phyloP scores from a whole-genome alignment of 2,329 filamentous ascomycete species.

The Ceratocystis papillata region DNA sequence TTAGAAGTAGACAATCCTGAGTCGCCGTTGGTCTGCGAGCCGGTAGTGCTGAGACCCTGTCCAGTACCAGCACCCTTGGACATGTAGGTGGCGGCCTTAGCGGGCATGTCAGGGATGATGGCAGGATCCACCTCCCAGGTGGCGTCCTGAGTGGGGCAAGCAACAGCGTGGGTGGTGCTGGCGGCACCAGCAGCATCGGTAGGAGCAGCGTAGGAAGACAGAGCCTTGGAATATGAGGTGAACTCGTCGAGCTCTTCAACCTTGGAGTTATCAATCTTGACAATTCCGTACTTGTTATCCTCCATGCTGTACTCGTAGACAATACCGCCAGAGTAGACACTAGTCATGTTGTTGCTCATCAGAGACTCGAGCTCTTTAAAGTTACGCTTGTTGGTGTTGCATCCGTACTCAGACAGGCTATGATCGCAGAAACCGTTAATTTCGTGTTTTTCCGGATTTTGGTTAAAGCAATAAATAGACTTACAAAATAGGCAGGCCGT shows the following conservation, averaged over 20 bases:
- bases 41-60: slow-evolving; percentile 42
- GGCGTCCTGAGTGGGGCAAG: slow-evolving; percentile 41
- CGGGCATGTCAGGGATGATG: slow-evolving; percentile 43
- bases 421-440: neutral
- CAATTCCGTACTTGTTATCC: slow-evolving; percentile 68
- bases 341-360: slow-evolving; percentile 73
- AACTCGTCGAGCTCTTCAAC: slow-evolving; percentile 55
- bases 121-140: slow-evolving; percentile 44
- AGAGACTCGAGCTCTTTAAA: slow-evolving; percentile 72
- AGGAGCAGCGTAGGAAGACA: slow-evolving; percentile 41
- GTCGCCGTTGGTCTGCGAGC: slow-evolving; percentile 44
- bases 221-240: slow-evolving; percentile 40
- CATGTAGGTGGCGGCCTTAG: slow-evolving; percentile 43
- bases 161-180: slow-evolving; percentile 37
- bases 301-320: slow-evolving; percentile 91
- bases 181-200: slow-evolving; percentile 42
- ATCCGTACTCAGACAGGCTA: slow-evolving; percentile 84
- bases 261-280: slow-evolving; percentile 45
- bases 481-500: slow-evolving; percentile 74
- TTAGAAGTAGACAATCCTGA: slow-evolving; percentile 39
- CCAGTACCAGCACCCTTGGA: slow-evolving; percentile 43
- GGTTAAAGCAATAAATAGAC: slow-evolving; percentile 30
- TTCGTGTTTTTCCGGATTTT: neutral
- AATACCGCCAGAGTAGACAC: slow-evolving; percentile 87
- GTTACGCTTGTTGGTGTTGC: slow-evolving; percentile 66